Evolutionary conservation across 2,329 filamentous ascomycete genomes (phyloP).

Genomic region (Calonectria ilicicola): DNA sequence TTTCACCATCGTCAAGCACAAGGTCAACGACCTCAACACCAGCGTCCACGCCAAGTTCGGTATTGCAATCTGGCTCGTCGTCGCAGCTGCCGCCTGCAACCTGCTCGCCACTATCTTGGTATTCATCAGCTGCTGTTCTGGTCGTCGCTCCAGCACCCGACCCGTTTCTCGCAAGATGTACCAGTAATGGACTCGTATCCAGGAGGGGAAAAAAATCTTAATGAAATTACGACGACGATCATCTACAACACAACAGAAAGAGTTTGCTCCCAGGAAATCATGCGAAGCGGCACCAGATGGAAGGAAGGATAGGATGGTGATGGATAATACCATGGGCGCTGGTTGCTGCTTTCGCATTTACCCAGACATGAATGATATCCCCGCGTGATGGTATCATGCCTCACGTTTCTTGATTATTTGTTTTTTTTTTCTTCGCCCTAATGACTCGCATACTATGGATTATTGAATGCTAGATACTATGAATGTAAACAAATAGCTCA

Average conservation of each 20-base stretch:
- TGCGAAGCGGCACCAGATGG: not conserved
- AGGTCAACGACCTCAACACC: conserved; percentile 61
- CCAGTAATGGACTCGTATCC: conserved; percentile 30
- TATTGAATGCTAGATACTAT: not conserved
- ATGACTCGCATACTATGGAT: not conserved
- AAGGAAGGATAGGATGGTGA: not conserved
- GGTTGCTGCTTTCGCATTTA: not conserved
- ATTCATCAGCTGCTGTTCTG: conserved; percentile 71
- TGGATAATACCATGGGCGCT: not conserved
- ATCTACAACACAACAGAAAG: not conserved
- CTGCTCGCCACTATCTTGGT: conserved; percentile 68
- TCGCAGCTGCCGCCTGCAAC: conserved; percentile 66
- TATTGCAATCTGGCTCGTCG: conserved; percentile 68
- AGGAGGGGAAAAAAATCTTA: not conserved
- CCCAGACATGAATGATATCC: conserved; percentile 19
- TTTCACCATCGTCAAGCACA: conserved; percentile 65
- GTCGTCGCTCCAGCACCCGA: conserved; percentile 54
- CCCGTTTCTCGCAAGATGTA: conserved; percentile 45
- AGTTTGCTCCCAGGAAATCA: not conserved
- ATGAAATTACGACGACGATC: conserved; percentile 9
- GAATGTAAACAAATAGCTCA: not conserved
- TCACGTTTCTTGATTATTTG: not conserved
- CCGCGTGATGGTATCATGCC: conserved; percentile 4
- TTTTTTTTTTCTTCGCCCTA: not conserved
- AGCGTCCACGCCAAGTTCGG: conserved; percentile 62